Evolutionary conservation across 345 rosid genomes (phyloP).

Genomic region (Rhizophora mangle): DNA sequence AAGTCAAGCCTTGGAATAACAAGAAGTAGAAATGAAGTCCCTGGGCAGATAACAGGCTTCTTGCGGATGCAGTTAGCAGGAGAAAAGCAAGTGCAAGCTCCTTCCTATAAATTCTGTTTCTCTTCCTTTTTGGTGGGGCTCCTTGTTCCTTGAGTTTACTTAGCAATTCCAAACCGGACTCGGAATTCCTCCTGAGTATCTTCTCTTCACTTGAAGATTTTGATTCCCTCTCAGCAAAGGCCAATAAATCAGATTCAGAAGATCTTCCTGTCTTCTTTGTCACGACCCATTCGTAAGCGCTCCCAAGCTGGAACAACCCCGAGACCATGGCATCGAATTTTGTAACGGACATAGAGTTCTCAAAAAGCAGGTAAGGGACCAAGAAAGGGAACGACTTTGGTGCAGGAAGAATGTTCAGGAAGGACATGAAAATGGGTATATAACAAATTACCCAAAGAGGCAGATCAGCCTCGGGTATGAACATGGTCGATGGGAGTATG

Average conservation of each 20-base stretch:
- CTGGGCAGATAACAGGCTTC: slow-evolving; percentile 75
- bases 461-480: slow-evolving; percentile 81
- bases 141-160: slow-evolving; percentile 57
- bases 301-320: slow-evolving; percentile 83
- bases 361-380: slow-evolving; percentile 79
- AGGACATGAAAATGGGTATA: slow-evolving; percentile 71
- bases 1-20: slow-evolving; percentile 81
- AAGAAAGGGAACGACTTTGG: slow-evolving; percentile 92
- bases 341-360: slow-evolving; percentile 91
- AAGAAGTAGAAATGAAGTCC: slow-evolving; percentile 93
- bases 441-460: slow-evolving; percentile 90
- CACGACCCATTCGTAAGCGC: slow-evolving; percentile 88
- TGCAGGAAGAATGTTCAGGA: slow-evolving; percentile 72
- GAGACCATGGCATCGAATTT: slow-evolving; percentile 95
- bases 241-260: slow-evolving; percentile 72
- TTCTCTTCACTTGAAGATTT: slow-evolving; percentile 49
- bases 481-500: slow-evolving; percentile 88
- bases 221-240: slow-evolving; percentile 69
- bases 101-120: slow-evolving; percentile 63
- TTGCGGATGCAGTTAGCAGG: slow-evolving; percentile 73
- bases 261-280: slow-evolving; percentile 88
- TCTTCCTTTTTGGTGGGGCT: slow-evolving; percentile 38
- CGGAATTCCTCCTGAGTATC: slow-evolving; percentile 59
- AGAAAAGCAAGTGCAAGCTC: slow-evolving; percentile 84
- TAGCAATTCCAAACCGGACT: slow-evolving; percentile 62